A percentile compares a stretch with the other conserved stretches of the same genome.
Evolutionary conservation across 1,284 basidiomycete species (phyloP).

Genomic region (Irpex sp.): DNA sequence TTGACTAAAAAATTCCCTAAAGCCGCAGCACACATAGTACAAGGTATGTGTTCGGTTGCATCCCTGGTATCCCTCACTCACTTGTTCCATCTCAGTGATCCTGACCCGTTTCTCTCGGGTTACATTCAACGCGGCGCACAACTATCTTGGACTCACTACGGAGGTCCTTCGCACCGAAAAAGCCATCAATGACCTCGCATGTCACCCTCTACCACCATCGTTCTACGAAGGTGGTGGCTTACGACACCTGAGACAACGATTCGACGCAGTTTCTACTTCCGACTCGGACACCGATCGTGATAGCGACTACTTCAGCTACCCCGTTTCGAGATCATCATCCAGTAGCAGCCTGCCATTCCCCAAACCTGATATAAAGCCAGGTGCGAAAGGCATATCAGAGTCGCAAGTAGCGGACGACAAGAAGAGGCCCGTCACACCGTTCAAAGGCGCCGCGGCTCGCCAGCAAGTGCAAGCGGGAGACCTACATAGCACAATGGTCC

Average conservation of each 20-base stretch:
- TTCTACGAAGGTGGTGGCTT: conserved; percentile 97
- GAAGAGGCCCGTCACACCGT: conserved; percentile 7
- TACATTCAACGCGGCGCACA: conserved; percentile 94
- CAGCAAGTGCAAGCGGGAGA: conserved; percentile 65
- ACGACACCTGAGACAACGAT: conserved; percentile 84
- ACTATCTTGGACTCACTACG: conserved; percentile 92
- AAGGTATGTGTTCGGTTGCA: conserved; percentile 49
- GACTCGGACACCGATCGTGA: conserved; percentile 39
- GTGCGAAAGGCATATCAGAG: conserved; percentile 1
- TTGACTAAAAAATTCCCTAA: conserved; percentile 95
- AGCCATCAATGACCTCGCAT: conserved; percentile 94
- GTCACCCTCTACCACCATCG: conserved; percentile 85
- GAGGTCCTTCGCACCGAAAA: conserved; percentile 97
- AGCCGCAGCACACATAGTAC: conserved; percentile 95
- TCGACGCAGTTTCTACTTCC: conserved; percentile 50
- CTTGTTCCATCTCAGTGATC: conserved; percentile 58
- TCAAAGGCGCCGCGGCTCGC: conserved; percentile 21
- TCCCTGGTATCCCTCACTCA: conserved; percentile 10
- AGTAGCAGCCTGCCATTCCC: conserved; percentile 8
- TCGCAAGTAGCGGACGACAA: background rate
- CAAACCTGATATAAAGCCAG: background rate
- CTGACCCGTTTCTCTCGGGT: conserved; percentile 95
- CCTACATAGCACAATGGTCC: conserved; percentile 37
- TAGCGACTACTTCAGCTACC: conserved; percentile 50
- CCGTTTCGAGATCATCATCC: conserved; percentile 19